Conservation (phyloP, 139 green algal species). For the Nannochloris sp. region DNA sequence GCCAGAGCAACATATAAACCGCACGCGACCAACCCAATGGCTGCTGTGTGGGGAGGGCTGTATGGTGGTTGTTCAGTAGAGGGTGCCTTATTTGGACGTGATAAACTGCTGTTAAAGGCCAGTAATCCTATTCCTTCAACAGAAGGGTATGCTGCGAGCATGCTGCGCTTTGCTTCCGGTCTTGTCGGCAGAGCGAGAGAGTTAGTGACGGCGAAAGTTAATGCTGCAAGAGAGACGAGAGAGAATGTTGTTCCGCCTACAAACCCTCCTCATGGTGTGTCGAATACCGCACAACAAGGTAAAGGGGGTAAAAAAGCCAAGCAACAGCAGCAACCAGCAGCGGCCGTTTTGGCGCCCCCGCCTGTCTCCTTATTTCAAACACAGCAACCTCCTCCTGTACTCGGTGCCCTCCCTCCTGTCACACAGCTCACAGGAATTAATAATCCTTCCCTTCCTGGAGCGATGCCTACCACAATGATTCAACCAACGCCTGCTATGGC, state of each 20-base stretch:
- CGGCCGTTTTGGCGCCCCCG: neutral
- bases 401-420: too few species aligned
- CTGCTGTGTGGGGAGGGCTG: slow-evolving; percentile 5
- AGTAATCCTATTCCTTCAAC: neutral
- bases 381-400: too few species aligned
- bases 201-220: slow-evolving; percentile 2
- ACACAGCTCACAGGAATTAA: too few species aligned
- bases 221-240: neutral
- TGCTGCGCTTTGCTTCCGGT: slow-evolving; percentile 17
- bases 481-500: neutral
- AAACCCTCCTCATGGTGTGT: neutral
- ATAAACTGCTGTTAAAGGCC: neutral
- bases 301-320: neutral
- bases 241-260: neutral
- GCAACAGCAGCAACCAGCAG: neutral
- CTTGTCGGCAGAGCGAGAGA: slow-evolving; percentile 7
- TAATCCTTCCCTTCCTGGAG: neutral
- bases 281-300: neutral
- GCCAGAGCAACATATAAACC: neutral
- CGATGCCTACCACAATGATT: neutral
- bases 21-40: too few species aligned
- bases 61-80: slow-evolving; percentile 1
- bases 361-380: too few species aligned
- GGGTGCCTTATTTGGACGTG: neutral
- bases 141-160: slow-evolving; percentile 1